A percentile compares a stretch with the other conserved stretches of the same genome.
Evolutionary conservation across 352 stramenopile genomes (phyloP).

Genomic region (Pseudoperonospora humuli): DNA sequence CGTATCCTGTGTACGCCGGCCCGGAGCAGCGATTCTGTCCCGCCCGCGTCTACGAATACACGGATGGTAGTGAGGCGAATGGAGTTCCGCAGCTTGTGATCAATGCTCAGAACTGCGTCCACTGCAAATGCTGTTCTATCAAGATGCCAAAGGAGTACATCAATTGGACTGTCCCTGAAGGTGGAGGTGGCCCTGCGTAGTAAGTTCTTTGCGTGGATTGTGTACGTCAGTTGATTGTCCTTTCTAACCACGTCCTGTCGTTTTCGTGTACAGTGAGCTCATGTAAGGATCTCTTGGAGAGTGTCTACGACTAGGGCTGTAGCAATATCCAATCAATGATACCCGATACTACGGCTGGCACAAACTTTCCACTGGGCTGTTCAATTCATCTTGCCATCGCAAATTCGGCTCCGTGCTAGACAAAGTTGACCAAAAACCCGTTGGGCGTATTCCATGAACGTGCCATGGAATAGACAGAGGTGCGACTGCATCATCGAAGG

Average conservation of each 20-base stretch:
- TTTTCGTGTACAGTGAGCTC: conserved; percentile 42
- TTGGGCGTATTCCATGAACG: too few species aligned
- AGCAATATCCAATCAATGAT: conserved; percentile 62
- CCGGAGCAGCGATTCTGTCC: conserved; percentile 98
- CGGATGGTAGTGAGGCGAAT: conserved; percentile 84
- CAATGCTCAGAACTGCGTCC: conserved; percentile 99
- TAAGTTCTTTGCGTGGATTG: conserved; percentile 63
- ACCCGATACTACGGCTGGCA: too few species aligned
- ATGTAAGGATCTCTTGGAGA: conserved; percentile 36
- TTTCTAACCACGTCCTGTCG: neutral
- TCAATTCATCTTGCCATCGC: too few species aligned
- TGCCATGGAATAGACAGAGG: too few species aligned
- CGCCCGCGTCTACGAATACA: conserved; percentile 98
- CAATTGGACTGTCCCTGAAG: conserved; percentile 98
- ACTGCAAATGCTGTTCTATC: conserved; percentile 99
- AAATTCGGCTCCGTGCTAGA: too few species aligned
- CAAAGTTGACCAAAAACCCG: too few species aligned
- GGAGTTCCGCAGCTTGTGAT: conserved; percentile 93
- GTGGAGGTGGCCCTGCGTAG: conserved; percentile 96
- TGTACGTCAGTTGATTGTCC: neutral
- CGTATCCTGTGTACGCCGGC: conserved; percentile 89
- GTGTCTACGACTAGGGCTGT: conserved; percentile 14
- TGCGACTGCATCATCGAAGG: too few species aligned
- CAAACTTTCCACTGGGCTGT: too few species aligned
- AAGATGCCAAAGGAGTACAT: conserved; percentile 99